phyloP scores from a whole-genome alignment of 2,329 filamentous ascomycete genomes.

The Hypoxylon sp. region DNA sequence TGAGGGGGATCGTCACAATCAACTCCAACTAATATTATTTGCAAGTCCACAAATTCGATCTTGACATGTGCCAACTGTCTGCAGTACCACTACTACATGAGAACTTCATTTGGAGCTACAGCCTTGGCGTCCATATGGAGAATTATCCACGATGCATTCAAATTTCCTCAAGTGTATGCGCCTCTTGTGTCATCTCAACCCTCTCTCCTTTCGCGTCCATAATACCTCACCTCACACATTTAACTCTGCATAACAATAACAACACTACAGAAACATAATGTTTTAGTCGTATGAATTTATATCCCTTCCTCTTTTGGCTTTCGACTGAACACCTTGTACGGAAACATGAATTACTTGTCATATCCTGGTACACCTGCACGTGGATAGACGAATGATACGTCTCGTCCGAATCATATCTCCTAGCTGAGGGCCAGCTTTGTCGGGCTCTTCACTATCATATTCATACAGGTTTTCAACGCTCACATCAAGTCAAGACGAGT shows the following conservation, averaged over 20 bases:
- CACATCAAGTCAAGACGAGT: neutral
- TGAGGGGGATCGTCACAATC: conserved; percentile 27
- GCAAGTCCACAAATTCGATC: conserved; percentile 22
- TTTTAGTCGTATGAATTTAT: conserved; percentile 4
- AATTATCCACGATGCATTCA: conserved; percentile 31
- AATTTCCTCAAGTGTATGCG: conserved; percentile 26
- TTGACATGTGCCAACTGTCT: conserved; percentile 33
- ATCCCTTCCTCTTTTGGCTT: conserved; percentile 7
- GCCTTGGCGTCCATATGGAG: conserved; percentile 35
- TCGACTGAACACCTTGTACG: conserved; percentile 14
- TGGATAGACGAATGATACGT: conserved; percentile 1
- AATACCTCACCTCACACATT: neutral
- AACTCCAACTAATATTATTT: conserved; percentile 24
- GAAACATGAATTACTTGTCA: too few relatives aligned
- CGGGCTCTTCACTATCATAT: neutral
- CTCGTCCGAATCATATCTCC: conserved; percentile 19
- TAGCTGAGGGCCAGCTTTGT: conserved; percentile 1
- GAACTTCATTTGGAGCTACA: conserved; percentile 36
- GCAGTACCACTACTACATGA: conserved; percentile 31
- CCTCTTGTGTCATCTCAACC: neutral
- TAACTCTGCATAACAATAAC: conserved; percentile 26
- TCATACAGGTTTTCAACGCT: neutral
- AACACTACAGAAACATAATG: conserved; percentile 21
- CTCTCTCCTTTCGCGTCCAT: neutral
- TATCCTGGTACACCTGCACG: conserved; percentile 3